Base-by-base conservation (phyloP, 164 flowering plant genomes). In the Umbilicus rupestris region DNA sequence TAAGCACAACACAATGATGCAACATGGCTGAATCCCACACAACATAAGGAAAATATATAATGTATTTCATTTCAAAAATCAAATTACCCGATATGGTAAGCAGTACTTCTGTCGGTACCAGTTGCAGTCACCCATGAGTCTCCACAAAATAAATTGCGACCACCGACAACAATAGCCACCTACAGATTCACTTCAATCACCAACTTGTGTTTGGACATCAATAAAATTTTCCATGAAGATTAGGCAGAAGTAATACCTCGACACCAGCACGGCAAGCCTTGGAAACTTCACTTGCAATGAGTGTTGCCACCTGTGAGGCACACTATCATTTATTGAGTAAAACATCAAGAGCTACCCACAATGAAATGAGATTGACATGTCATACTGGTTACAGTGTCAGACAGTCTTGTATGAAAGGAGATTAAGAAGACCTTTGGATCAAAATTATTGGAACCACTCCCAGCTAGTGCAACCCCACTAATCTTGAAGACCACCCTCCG, bases 91-190 rank as follows among this genome's bases (percentile, higher is more conserved):
- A 90, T 85, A 69, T 93, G 96, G 73, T 86, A 88, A 8, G 98
- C 92, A 16, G 90, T 86, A 64, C 80, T 69, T 79, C 97, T 84
- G 73, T 93, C 98, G 30, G 83, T 77, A 68, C 96, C 96, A 75
- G 90, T 86, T 64, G 87, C 78, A 67, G 79, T 72, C 17, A 89
- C 85, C 98, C 97, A 93, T 28, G 96, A 69, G 29, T 90, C 85
- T 70, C 94, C 96, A 76, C 96, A 87, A 79, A 93, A 93, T 80
- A 93, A 87, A 74, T 93, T 93, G 37, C 98, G 84, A 49, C 96
- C 94, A 44, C 98, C 98, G 73, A 90, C 82, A 74, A 93, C 97
- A 75, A 93, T 86, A 20, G 98, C 97, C 58, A 90, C 97, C 98
- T 92, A 69, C 17, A 55, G 33, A 55, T 11, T 28, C 14, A 28